Percentiles rank a stretch among this genome's conserved stretches.
Evolutionary conservation across 2,329 filamentous ascomycete genomes (phyloP).

Genomic region (Cladosporium cucumerinum): DNA sequence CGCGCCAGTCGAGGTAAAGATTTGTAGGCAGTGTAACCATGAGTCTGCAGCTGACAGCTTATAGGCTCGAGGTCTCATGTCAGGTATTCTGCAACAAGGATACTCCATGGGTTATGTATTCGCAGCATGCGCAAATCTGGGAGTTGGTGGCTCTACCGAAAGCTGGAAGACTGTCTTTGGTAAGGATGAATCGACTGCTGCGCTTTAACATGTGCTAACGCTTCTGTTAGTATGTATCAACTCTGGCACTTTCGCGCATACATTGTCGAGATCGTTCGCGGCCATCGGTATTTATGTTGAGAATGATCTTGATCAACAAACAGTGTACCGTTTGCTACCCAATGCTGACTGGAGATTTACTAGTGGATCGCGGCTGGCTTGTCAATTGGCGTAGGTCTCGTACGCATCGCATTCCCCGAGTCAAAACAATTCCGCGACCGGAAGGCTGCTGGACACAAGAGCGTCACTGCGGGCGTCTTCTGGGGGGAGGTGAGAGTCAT

Average conservation of each 20-base stretch:
- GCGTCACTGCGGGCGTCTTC: slow-evolving; percentile 51
- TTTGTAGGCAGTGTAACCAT: background rate
- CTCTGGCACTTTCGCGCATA: background rate
- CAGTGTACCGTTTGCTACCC: background rate
- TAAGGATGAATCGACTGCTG: background rate
- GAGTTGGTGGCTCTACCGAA: slow-evolving; percentile 61
- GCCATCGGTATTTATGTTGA: background rate
- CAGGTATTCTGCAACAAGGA: slow-evolving; percentile 74
- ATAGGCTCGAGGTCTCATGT: slow-evolving; percentile 70
- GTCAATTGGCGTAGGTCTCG: slow-evolving; percentile 64
- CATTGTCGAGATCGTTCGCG: background rate
- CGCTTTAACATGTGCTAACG: background rate
- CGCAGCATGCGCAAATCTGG: slow-evolving; percentile 71
- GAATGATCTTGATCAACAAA: background rate
- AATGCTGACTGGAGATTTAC: background rate
- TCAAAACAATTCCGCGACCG: slow-evolving; percentile 72
- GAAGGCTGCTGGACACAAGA: slow-evolving; percentile 57
- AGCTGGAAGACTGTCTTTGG: slow-evolving; percentile 61
- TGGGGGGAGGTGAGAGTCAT: slow-evolving; percentile 67
- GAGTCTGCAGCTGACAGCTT: background rate
- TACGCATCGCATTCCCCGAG: slow-evolving; percentile 68
- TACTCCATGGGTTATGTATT: slow-evolving; percentile 78
- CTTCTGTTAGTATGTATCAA: background rate
- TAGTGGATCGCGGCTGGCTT: slow-evolving; percentile 67
- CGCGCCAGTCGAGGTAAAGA: slow-evolving; percentile 52